Evolutionary conservation across 1,284 basidiomycete genomes (phyloP), one percentile per base, ranked within the genome.

Genomic region (Tilletiopsis washingtonensis): DNA sequence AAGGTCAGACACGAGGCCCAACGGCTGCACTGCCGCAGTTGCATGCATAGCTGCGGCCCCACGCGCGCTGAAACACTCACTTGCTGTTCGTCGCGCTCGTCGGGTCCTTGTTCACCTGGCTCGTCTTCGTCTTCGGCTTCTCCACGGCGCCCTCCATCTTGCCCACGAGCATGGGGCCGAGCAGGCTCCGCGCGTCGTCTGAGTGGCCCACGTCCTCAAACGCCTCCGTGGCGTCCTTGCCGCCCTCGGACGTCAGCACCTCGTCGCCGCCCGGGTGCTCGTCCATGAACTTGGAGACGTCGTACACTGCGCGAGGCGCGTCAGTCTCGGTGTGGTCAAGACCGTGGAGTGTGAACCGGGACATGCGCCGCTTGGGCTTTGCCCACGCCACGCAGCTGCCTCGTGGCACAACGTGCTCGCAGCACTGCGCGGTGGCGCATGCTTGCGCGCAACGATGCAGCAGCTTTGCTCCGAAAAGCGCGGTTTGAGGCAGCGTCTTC

Each of bases 191-290:
- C 15, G 93, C 94, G 76, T 98, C 94, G 71, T 98, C 94, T 15
- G 91, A 97, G 81, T 98, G 93, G 40, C 94, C 93, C 43, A 98
- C 91, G 75, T 98, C 94, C 78, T 98, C 94, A 71, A 98, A 99
- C 11, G 93, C 90, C 74, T 98, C 94, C 39, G 93, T 94, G 24
- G 90, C 91, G 75, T 98, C 91, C 88, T 71, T 78, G 84, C 91
- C 88, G 68, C 83, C 85, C 78, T 98, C 93, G 59, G 41, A 53
- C 11, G 49, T 12, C 32, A 51, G 25, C 7, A 52, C 50, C 26
- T 52, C 50, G 34, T 52, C 50, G 14, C 50, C 50, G 15, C 50
- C 50, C 88, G 50, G 50, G 21, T 52, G 50, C 85, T 98, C 93
- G 77, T 97, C 91, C 67, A 93, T 79, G 82, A 98, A 98, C 74